Percentiles rank a stretch among this genome's conserved stretches.
Evolutionary conservation across 2,329 filamentous ascomycete species (phyloP).

Genomic region (Venturiaceae sp.): DNA sequence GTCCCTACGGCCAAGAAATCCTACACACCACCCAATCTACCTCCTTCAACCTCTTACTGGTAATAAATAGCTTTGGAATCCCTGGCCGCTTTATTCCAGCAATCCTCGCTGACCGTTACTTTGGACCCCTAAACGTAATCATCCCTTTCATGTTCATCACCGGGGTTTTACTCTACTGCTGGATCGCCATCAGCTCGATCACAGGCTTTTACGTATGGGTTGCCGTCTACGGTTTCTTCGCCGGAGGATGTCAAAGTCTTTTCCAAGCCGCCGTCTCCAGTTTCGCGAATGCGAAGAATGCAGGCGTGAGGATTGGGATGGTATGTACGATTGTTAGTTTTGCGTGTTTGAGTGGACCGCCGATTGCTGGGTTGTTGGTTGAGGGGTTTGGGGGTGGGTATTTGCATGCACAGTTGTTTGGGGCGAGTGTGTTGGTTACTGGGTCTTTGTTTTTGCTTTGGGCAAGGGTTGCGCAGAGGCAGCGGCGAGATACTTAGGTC

Average conservation of each 20-base stretch:
- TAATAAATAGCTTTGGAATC: constrained; percentile 48
- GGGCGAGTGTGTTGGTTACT: not conserved
- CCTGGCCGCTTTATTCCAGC: constrained; percentile 44
- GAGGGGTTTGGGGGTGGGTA: not conserved
- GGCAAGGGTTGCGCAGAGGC: not conserved
- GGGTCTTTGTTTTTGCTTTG: not conserved
- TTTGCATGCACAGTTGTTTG: constrained; percentile 2
- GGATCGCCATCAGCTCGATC: constrained; percentile 39
- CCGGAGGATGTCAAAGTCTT: constrained; percentile 34
- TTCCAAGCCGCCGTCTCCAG: constrained; percentile 33
- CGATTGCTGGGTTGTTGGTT: not conserved
- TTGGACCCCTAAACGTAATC: constrained; percentile 47
- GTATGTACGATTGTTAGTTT: constrained; percentile 1
- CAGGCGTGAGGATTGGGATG: constrained; percentile 2
- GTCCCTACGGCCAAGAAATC: constrained; percentile 22
- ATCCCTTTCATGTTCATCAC: constrained; percentile 40
- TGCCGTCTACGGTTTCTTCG: constrained; percentile 33
- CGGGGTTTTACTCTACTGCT: constrained; percentile 42
- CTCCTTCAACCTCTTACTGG: constrained; percentile 45
- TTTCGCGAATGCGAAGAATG: constrained; percentile 23
- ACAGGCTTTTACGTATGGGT: constrained; percentile 33
- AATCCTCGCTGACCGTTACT: constrained; percentile 41
- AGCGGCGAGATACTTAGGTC: too few species aligned
- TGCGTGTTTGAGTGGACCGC: constrained; percentile 1
- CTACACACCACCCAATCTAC: constrained; percentile 38